A percentile compares a stretch with the other conserved stretches of the same genome.
phyloP scores from a whole-genome alignment of 2,329 filamentous ascomycete species.

The Ophiocordyceps unilateralis region DNA sequence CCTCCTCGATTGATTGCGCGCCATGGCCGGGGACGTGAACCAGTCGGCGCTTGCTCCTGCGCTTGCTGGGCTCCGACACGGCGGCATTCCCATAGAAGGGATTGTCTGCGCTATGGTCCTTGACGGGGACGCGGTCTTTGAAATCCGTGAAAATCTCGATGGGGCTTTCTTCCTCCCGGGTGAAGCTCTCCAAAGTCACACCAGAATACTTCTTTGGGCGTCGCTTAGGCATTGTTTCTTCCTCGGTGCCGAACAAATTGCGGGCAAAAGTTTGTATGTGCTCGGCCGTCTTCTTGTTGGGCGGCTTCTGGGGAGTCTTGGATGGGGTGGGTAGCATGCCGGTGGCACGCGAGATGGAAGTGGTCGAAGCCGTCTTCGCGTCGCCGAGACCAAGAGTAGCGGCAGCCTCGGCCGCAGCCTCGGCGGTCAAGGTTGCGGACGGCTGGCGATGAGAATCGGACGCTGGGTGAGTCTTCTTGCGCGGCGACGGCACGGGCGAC shows the following conservation, averaged over 20 bases:
- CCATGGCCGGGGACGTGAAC: constrained; percentile 40
- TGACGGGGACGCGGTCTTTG: constrained; percentile 56
- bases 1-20: constrained; percentile 42
- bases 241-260: constrained; percentile 43
- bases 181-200: constrained; percentile 39
- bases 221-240: constrained; percentile 41
- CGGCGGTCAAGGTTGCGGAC: constrained; percentile 25
- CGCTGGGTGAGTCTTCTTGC: constrained; percentile 31
- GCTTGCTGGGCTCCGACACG: constrained; percentile 22
- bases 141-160: constrained; percentile 66
- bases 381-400: constrained; percentile 19
- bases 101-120: constrained; percentile 50
- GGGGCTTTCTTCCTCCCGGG: constrained; percentile 33
- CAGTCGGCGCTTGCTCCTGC: constrained; percentile 36
- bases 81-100: constrained; percentile 45
- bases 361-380: constrained; percentile 10
- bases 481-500: constrained; percentile 28
- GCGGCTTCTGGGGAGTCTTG: constrained; percentile 57
- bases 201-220: constrained; percentile 39
- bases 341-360: constrained; percentile 15
- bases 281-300: constrained; percentile 29
- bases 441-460: constrained; percentile 30
- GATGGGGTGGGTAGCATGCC: constrained; percentile 60
- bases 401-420: constrained; percentile 25
- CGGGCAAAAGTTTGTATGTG: constrained; percentile 38